phyloP scores from a whole-genome alignment of 495 filamentous ascomycete genomes.

The Aspergillus avenaceus region DNA sequence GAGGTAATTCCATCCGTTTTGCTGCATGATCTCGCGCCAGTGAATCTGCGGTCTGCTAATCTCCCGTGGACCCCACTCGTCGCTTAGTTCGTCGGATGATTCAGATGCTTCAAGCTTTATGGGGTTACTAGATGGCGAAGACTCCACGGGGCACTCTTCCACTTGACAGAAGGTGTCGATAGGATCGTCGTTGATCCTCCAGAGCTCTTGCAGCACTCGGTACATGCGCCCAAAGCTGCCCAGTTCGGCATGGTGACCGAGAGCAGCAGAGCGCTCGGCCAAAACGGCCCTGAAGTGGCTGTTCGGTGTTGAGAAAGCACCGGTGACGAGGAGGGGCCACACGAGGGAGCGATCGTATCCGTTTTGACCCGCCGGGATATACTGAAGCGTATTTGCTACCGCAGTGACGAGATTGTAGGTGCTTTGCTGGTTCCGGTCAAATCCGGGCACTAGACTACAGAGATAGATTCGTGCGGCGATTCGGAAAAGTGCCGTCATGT shows the following conservation, averaged over 20 bases:
- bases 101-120: slow-evolving; percentile 19
- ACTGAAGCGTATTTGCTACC: slow-evolving; percentile 64
- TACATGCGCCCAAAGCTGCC: slow-evolving; percentile 85
- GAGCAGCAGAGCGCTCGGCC: slow-evolving; percentile 59
- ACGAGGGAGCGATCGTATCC: slow-evolving; percentile 89
- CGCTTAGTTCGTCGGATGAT: slow-evolving; percentile 11
- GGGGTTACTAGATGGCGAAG: slow-evolving; percentile 10
- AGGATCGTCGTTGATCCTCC: slow-evolving; percentile 64
- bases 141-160: slow-evolving; percentile 22
- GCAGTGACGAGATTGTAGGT: slow-evolving; percentile 71
- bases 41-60: slow-evolving; percentile 51
- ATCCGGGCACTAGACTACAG: slow-evolving; percentile 87
- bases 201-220: slow-evolving; percentile 75
- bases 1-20: slow-evolving; percentile 87
- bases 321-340: slow-evolving; percentile 88
- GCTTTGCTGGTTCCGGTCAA: slow-evolving; percentile 64
- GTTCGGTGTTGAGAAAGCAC: slow-evolving; percentile 62
- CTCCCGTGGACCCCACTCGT: slow-evolving; percentile 10
- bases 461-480: slow-evolving; percentile 92
- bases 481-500: slow-evolving; percentile 86
- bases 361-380: slow-evolving; percentile 71
- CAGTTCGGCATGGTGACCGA: slow-evolving; percentile 72
- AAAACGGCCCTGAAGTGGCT: slow-evolving; percentile 76
- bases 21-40: slow-evolving; percentile 93
- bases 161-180: slow-evolving; percentile 14